A percentile compares a stretch with the other conserved stretches of the same genome.
These are phyloP conservation scores for Sugiyamaella xylanicola DNA, from an alignment of 1,139 yeast species.

Conservation along the genomic window DNA sequence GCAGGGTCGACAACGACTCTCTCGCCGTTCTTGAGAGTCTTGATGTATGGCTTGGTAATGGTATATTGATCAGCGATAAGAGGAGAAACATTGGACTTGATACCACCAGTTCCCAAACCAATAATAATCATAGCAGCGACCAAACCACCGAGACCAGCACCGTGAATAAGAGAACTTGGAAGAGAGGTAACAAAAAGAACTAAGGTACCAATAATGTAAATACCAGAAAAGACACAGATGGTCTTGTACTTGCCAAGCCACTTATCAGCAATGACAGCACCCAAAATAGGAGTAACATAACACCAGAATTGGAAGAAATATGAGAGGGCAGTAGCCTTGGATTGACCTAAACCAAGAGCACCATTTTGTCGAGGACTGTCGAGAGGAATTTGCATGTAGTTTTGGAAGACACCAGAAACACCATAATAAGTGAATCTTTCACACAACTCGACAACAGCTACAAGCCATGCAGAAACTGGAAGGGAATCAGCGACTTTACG, in stretches of 20 bases:
- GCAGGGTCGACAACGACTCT: constrained; percentile 71
- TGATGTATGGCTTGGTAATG: constrained; percentile 59
- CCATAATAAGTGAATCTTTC: constrained; percentile 89
- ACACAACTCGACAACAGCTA: constrained; percentile 76
- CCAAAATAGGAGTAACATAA: constrained; percentile 75
- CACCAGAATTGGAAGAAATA: constrained; percentile 83
- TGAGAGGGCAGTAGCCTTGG: constrained; percentile 73
- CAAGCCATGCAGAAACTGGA: constrained; percentile 63
- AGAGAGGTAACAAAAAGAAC: constrained; percentile 72
- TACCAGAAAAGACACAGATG: constrained; percentile 59
- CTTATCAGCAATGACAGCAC: constrained; percentile 77
- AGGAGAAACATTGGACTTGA: constrained; percentile 77
- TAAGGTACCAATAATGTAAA: constrained; percentile 63
- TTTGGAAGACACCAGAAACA: constrained; percentile 71
- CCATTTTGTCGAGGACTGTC: constrained; percentile 54
- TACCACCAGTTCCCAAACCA: constrained; percentile 82
- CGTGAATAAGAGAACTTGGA: constrained; percentile 57
- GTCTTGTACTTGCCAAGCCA: constrained; percentile 73
- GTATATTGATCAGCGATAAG: constrained; percentile 75
- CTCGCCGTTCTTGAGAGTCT: constrained; percentile 61
- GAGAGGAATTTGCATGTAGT: constrained; percentile 62
- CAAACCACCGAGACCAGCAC: constrained; percentile 54
- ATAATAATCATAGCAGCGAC: constrained; percentile 63
- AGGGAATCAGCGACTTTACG: constrained; percentile 47
- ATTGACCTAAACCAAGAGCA: constrained; percentile 60